These are phyloP conservation scores for Grigorovia yakushimaensis DNA, from an alignment of 805 yeast species.

Conservation along the genomic window DNA sequence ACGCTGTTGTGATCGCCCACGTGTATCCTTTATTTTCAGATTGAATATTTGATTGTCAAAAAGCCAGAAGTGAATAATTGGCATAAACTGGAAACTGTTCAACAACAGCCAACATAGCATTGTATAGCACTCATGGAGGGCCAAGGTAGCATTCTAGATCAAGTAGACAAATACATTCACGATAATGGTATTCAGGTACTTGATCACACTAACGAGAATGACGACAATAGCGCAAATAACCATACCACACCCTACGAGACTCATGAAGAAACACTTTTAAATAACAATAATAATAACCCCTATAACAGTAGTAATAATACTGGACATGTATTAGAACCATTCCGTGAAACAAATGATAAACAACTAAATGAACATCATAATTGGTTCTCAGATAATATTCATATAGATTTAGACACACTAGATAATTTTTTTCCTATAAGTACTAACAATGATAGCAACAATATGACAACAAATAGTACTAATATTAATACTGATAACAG, in stretches of 20 bases:
- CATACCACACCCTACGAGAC: neutral
- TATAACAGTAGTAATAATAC: neutral
- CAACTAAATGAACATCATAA: neutral
- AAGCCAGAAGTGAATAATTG: too few species aligned
- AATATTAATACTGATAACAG: neutral
- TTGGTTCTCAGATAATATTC: slow-evolving; percentile 7
- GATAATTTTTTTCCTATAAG: slow-evolving; percentile 2
- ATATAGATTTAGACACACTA: slow-evolving; percentile 8
- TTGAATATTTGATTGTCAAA: too few species aligned
- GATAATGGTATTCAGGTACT: slow-evolving; percentile 2
- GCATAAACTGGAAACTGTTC: too few species aligned
- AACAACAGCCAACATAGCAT: too few species aligned
- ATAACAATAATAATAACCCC: neutral
- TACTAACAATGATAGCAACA: neutral
- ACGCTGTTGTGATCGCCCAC: too few species aligned
- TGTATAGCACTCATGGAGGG: slow-evolving; percentile 1
- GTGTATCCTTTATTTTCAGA: too few species aligned
- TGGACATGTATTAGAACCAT: neutral
- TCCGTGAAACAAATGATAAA: too few species aligned
- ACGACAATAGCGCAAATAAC: neutral
- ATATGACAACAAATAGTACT: neutral
- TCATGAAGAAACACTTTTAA: too few species aligned
- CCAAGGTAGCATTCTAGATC: slow-evolving; percentile 20
- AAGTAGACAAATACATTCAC: slow-evolving; percentile 18
- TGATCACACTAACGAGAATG: neutral